Base-by-base conservation (phyloP, 2,329 filamentous ascomycete species). In the Dactylonectria estremocensis region DNA sequence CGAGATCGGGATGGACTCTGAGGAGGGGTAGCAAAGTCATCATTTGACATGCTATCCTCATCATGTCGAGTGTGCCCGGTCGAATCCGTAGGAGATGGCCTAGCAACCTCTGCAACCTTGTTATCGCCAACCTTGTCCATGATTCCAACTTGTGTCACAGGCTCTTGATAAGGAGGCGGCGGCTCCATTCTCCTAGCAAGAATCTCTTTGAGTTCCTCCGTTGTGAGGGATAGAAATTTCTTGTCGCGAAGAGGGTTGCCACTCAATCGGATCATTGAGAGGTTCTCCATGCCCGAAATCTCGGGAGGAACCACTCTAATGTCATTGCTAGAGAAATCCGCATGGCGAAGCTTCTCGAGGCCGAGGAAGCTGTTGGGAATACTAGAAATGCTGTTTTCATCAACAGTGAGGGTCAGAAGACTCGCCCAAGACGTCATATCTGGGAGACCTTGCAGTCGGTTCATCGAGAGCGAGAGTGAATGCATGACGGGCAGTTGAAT, bases 231-330 rank as follows among this genome's bases (percentile, higher is more conserved):
- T 14, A 95, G 85, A 72, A 96, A 94, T 78, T 95, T 97, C 78
- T 93, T 95, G 78, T 98, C 95, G 14, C 93, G 88, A 14, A 99
- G 83, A 0, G 96, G 96, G 75, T 99, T 99, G n/a, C 94, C 95
- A 49, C 91, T 91, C 35, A 99, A 85, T 5, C 91, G 90, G 48
- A 98, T 87, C 77, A 91, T 91, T 20, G 90, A 87, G 10, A 99
- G 83, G 50, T 83, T 90, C 6, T 94, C 90, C 94, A 98, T 97
- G 28, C 89, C 84, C 5, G 92, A 92, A 65, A 98, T 89, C 70
- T 90, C 91, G 0, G 93, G 87, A 33, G 96, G 93, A 8, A 99
- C 80, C 13, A 89, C 84, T 2, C 89, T 90, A 54, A 99, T 90
- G 70, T 96, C 90, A 76, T 99, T 99, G 72, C 92, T 91, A 0